Percentiles rank a stretch among this genome's conserved stretches.
These are phyloP conservation scores for Jatropha multifida DNA, from an alignment of 441 rosid species.

Conservation along the genomic window DNA sequence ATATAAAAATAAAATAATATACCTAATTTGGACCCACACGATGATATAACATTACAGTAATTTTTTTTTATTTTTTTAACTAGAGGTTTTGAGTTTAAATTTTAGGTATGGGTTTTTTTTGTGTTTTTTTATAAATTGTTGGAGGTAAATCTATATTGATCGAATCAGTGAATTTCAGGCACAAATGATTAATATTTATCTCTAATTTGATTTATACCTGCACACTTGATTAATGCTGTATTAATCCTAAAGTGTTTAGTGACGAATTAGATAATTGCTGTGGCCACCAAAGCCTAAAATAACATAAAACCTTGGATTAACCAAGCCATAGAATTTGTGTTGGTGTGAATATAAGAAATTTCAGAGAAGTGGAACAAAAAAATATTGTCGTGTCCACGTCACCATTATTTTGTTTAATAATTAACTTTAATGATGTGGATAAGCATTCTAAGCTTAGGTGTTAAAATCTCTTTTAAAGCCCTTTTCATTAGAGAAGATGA, in stretches of 20 bases:
- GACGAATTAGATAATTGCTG: constrained; percentile 1
- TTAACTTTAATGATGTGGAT: constrained; percentile 26
- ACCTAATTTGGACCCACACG: background rate
- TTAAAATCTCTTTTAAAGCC: constrained; percentile 6
- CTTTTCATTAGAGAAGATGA: constrained; percentile 15
- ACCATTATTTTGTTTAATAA: constrained; percentile 4
- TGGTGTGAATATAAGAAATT: constrained; percentile 5
- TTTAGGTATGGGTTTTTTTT: too few relatives aligned
- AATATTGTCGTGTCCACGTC: constrained; percentile 19
- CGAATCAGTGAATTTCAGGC: too few relatives aligned
- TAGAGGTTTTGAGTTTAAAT: too few relatives aligned
- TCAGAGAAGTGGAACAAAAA: background rate
- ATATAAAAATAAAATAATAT: background rate
- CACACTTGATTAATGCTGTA: background rate
- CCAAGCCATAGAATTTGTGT: background rate
- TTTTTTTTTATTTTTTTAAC: too few relatives aligned
- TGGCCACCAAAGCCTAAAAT: background rate
- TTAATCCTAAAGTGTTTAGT: background rate
- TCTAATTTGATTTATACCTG: too few relatives aligned
- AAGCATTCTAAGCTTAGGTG: constrained; percentile 28
- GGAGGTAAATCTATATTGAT: too few relatives aligned
- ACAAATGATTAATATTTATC: too few relatives aligned
- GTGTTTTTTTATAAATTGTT: too few relatives aligned
- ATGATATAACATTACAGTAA: too few relatives aligned
- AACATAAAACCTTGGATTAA: background rate